A percentile compares a stretch with the other conserved stretches of the same genome.
phyloP scores from a whole-genome alignment of 208 protist genomes.

The Leishmania lainsoni region DNA sequence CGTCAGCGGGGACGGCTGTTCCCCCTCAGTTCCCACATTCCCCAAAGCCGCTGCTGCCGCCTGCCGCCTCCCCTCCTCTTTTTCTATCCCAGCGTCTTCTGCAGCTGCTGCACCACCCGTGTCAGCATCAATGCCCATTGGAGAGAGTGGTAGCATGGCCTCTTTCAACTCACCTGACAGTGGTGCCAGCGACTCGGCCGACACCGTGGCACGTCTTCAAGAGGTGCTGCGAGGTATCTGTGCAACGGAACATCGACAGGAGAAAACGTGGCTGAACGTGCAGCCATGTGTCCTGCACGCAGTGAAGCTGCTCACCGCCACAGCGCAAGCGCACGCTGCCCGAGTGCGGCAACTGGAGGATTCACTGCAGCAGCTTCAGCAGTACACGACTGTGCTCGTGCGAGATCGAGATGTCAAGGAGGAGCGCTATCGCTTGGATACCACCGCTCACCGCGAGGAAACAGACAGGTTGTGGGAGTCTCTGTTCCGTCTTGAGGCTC shows the following conservation, averaged over 20 bases:
- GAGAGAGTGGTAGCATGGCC: not conserved
- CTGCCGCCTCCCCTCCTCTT: not conserved
- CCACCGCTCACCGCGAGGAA: slow-evolving; percentile 13
- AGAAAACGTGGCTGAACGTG: slow-evolving; percentile 73
- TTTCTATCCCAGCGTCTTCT: not conserved
- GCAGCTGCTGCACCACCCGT: not conserved
- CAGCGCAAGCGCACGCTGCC: slow-evolving; percentile 18
- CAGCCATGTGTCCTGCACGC: slow-evolving; percentile 62
- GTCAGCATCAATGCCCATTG: not conserved
- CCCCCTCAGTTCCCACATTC: not conserved
- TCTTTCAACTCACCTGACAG: not conserved
- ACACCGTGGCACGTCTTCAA: slow-evolving; percentile 10
- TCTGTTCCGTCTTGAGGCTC: slow-evolving; percentile 19
- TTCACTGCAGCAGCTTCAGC: slow-evolving; percentile 32
- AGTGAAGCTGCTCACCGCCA: slow-evolving; percentile 18
- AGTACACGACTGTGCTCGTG: slow-evolving; percentile 49
- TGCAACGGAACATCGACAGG: slow-evolving; percentile 43
- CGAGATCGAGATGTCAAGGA: slow-evolving; percentile 67
- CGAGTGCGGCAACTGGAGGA: slow-evolving; percentile 38
- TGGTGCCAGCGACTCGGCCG: not conserved
- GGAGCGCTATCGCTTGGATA: slow-evolving; percentile 66
- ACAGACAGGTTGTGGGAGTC: slow-evolving; percentile 22
- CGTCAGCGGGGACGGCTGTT: not conserved
- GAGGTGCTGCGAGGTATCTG: slow-evolving; percentile 43
- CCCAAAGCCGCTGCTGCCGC: not conserved